Evolutionary conservation across 2,329 filamentous ascomycete genomes (phyloP).

Genomic region (Trichothecium roseum): DNA sequence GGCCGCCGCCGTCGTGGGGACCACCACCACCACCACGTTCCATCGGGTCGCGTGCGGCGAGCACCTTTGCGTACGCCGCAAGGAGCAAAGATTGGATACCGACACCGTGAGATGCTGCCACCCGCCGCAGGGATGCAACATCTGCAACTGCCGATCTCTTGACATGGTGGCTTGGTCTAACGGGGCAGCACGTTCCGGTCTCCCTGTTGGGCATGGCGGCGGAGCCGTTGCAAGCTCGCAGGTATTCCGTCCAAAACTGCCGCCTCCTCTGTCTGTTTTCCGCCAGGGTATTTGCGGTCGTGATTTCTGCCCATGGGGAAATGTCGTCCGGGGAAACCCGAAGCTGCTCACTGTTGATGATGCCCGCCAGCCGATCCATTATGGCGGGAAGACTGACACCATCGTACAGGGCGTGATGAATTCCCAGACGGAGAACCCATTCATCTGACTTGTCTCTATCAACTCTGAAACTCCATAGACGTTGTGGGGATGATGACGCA

Average conservation of each 20-base stretch:
- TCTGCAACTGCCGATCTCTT: conserved; percentile 33
- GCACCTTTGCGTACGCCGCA: conserved; percentile 51
- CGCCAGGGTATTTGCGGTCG: conserved; percentile 5
- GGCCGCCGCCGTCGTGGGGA: neutral
- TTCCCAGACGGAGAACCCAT: conserved; percentile 38
- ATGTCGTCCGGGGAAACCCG: conserved; percentile 4
- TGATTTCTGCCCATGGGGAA: conserved; percentile 16
- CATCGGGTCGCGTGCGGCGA: conserved; percentile 11
- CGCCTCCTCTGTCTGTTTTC: conserved; percentile 9
- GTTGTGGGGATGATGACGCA: no score
- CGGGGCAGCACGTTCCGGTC: conserved; percentile 2
- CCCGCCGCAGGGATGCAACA: conserved; percentile 16
- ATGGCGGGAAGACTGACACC: conserved; percentile 64
- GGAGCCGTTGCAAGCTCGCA: conserved; percentile 15
- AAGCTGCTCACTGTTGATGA: conserved; percentile 3
- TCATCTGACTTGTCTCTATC: conserved; percentile 2
- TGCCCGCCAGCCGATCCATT: conserved; percentile 29
- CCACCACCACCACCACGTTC: neutral
- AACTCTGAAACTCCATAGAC: no score
- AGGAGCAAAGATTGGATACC: conserved; percentile 68
- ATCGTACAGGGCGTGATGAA: conserved; percentile 87
- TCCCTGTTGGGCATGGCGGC: neutral
- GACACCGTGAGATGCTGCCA: conserved; percentile 42
- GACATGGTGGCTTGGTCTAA: conserved; percentile 23
- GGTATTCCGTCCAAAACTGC: conserved; percentile 32